Conservation (phyloP, 2,329 filamentous ascomycete species). For the Calonectria hongkongensis region DNA sequence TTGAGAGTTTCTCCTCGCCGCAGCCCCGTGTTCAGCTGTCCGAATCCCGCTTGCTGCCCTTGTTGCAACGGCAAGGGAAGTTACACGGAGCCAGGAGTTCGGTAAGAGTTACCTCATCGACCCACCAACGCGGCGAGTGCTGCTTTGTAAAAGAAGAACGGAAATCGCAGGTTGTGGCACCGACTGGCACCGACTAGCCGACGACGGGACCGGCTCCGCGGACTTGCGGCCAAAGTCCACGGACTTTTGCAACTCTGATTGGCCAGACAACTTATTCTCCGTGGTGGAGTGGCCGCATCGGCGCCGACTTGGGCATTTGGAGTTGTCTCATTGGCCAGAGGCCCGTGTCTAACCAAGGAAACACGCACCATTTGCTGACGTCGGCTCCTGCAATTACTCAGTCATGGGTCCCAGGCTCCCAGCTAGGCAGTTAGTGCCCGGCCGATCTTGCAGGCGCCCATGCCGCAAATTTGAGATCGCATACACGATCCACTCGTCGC, state of each 20-base stretch:
- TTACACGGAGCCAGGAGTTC: background rate
- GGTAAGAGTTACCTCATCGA: slow-evolving; percentile 16
- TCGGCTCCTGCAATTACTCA: background rate
- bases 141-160: background rate
- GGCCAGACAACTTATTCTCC: background rate
- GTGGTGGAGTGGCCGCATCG: background rate
- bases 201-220: slow-evolving; percentile 26
- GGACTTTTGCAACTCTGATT: slow-evolving; percentile 10
- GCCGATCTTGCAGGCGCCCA: slow-evolving; percentile 23
- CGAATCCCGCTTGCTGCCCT: slow-evolving; percentile 18
- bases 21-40: background rate
- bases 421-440: background rate
- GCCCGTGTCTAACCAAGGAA: background rate
- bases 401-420: background rate
- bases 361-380: slow-evolving; percentile 15
- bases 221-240: background rate
- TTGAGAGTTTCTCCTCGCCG: background rate
- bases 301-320: slow-evolving; percentile 2
- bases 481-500: background rate
- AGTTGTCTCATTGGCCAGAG: background rate
- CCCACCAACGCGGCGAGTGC: background rate
- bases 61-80: background rate
- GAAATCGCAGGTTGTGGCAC: background rate
- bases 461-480: slow-evolving; percentile 24
- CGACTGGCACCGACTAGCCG: slow-evolving; percentile 7